These are phyloP conservation scores for Camellia japonica DNA, from an alignment of 148 eudicot genomes.

Conservation along the genomic window DNA sequence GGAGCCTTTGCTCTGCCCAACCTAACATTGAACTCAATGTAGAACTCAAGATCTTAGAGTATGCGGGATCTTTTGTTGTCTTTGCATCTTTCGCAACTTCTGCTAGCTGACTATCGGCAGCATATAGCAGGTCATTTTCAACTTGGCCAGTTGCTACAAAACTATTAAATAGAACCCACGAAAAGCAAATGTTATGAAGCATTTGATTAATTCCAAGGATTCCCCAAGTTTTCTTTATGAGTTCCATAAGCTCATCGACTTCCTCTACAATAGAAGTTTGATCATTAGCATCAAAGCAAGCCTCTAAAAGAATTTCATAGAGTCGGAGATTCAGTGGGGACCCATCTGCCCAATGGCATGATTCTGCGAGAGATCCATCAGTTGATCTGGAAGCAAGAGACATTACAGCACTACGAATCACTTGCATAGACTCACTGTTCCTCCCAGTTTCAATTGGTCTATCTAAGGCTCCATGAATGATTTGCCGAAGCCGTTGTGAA, in stretches of 20 bases:
- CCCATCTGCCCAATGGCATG: slow-evolving; percentile 98
- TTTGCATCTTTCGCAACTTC: slow-evolving; percentile 98
- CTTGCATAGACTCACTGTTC: slow-evolving; percentile 85
- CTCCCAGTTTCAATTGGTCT: slow-evolving; percentile 88
- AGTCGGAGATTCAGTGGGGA: slow-evolving; percentile 83
- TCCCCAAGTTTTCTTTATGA: slow-evolving; percentile 87
- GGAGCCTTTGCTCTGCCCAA: slow-evolving; percentile 95
- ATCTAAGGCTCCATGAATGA: slow-evolving; percentile 75
- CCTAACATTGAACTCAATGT: slow-evolving; percentile 88
- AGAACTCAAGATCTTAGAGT: slow-evolving; percentile 75
- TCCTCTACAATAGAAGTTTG: slow-evolving; percentile 79
- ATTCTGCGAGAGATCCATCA: slow-evolving; percentile 65
- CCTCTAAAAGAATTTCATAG: slow-evolving; percentile 78
- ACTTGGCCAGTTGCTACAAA: slow-evolving; percentile 90
- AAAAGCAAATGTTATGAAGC: slow-evolving; percentile 84
- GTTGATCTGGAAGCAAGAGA: slow-evolving; percentile 77
- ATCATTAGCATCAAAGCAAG: slow-evolving; percentile 78
- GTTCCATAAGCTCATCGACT: slow-evolving; percentile 91
- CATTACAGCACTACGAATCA: slow-evolving; percentile 76
- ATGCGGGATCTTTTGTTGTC: slow-evolving; percentile 74
- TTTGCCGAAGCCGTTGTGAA: slow-evolving; percentile 67
- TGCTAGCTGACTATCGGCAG: slow-evolving; percentile 80
- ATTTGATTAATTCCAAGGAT: slow-evolving; percentile 88
- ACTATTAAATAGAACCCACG: slow-evolving; percentile 89
- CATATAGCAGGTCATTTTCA: slow-evolving; percentile 76